Base-by-base conservation (phyloP, 2,329 filamentous ascomycete species). In the Fusarium domesticum region DNA sequence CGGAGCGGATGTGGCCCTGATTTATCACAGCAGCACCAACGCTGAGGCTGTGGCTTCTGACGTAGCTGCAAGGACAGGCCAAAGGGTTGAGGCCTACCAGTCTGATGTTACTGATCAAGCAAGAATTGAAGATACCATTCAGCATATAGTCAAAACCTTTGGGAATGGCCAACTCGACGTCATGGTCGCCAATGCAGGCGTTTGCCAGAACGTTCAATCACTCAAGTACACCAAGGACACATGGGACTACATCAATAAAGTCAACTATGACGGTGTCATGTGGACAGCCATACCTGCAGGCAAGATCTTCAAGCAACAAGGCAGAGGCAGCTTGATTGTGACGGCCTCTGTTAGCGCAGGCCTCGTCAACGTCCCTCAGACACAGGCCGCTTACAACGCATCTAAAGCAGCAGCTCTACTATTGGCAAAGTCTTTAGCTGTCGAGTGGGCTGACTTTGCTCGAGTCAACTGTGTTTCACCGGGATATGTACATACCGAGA, bases 371-470 rank as follows among this genome's bases (percentile, higher is more conserved):
- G 31, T 63, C 3, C 56, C 57, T 12, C 58, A 60, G 15, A 52
- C 61, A 49, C 67, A 58, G 61, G 69, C 56, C 42, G 67, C 65
- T 2, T 72, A 71, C 41, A 72, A 72, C 45, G 62, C 69, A 3
- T 67, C 64, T 36, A 72, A 72, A 45, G 69, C 68, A 1, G 70
- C 63, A 0, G 65, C 67, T 1, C 58, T 69, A 1, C 68, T 70
- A 30, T 53, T 72, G 10, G 78, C 77, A 69, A 81, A 78, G 62
- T 82, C 77, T 23, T 68, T 88, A 18, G 82, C 84, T 1, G 76
- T 87, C n/a, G 85, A 88, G 64, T 88, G 84, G 84, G 77, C 82
- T 7, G 77, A 76, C 37, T 87, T 84, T 59, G 84, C 84, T 3
- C 74, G 85, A 19, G 80, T 76, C 46, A 88, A 89, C 63, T 78